These are phyloP conservation scores for Acanthamoeba lenticulata DNA, from an alignment of 208 protist species.

Conservation along the genomic window DNA sequence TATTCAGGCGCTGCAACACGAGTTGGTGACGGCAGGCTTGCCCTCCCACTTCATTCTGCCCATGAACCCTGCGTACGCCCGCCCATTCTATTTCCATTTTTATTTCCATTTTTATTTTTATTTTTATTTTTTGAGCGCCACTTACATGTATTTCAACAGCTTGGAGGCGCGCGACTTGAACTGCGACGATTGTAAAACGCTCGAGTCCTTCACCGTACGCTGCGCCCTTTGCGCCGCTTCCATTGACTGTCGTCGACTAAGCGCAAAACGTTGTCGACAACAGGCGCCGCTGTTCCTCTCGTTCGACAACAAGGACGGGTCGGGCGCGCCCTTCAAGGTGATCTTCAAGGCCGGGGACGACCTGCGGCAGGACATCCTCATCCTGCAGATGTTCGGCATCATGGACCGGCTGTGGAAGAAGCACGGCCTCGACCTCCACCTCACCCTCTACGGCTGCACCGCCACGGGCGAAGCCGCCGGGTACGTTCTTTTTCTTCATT, in stretches of 20 bases:
- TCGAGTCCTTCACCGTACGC: background rate
- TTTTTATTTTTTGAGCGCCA: no score
- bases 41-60: background rate
- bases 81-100: no score
- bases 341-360: slow-evolving; percentile 88
- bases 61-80: background rate
- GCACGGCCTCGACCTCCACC: slow-evolving; percentile 72
- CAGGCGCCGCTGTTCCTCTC: background rate
- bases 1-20: background rate
- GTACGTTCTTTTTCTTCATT: background rate
- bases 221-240: background rate
- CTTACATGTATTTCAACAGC: background rate
- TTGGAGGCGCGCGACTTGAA: background rate
- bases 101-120: no score
- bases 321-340: slow-evolving; percentile 83
- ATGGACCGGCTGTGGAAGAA: slow-evolving; percentile 78
- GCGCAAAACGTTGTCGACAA: background rate
- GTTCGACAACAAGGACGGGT: slow-evolving; percentile 73
- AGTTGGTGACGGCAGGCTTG: background rate
- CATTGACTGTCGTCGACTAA: background rate
- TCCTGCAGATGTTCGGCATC: slow-evolving; percentile 84
- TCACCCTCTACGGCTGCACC: slow-evolving; percentile 81
- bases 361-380: slow-evolving; percentile 87
- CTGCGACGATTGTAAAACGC: background rate
- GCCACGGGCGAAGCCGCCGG: slow-evolving; percentile 84